Base-by-base conservation (phyloP, 2,329 filamentous ascomycete genomes). In the Ascochyta clinopodiicola region DNA sequence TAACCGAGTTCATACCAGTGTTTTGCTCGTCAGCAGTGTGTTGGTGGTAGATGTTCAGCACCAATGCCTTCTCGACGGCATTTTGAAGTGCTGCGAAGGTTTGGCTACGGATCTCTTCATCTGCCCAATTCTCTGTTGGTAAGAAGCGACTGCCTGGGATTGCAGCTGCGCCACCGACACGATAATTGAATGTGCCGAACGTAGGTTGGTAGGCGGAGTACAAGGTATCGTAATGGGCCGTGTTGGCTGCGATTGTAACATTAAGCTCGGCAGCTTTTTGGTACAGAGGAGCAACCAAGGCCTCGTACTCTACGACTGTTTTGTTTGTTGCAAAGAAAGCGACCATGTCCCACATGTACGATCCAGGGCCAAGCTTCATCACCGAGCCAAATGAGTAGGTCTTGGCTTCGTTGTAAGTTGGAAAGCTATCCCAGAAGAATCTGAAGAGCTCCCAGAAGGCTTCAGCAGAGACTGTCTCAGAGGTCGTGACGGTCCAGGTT, bases 121-220 rank as follows among this genome's bases (percentile, higher is more conserved):
- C 61, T 0, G 62, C 60, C 44, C 77, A 72, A 42, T 72, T 71
- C 10, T 66, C 56, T 1, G 63, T 60, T 4, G 76, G 75, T 0
- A 79, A 51, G 4, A 79, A 61, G 10, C 75, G 72, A 32, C 70
- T 75, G 0, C 62, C 64, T 15, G 71, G 70, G 6, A 71, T 69
- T 2, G 73, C 55, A 12, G 65, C 69, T 4, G 64, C 61, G 6
- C 59, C 61, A 8, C 76, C 76, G 22, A 75, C 64, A 2, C 60
- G 44, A 25, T 63, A 66, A 37, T 70, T 62, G 5, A 67, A 56
- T 1, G 49, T 40, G 8, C 49, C 68, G 9, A 70, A 73, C 7
- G 69, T 69, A 17, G 56, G 62, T 46, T 72, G 70, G 44, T 71
- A 75, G 1, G 68, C 71, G 13, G 64, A 62, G 44, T 70, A 70